Percentiles rank a stretch among this genome's conserved stretches.
Conservation (phyloP, 495 filamentous ascomycete genomes). For the Xylaria flabelliformis region DNA sequence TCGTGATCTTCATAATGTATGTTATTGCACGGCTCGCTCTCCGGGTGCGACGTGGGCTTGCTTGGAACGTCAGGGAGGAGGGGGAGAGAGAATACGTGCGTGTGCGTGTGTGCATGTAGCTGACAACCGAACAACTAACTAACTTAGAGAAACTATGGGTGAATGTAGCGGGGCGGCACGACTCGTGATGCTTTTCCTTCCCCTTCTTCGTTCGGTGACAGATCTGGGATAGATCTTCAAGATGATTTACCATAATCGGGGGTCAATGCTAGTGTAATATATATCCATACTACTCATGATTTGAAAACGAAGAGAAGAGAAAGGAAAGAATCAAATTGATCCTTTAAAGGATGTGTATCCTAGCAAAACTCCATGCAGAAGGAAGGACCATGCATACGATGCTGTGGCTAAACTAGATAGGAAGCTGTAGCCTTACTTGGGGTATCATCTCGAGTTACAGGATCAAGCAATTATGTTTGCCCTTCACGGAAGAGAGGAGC, state of each 20-base stretch:
- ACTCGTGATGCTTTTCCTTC: neutral
- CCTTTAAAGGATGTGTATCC: constrained; percentile 17
- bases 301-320: constrained; percentile 11
- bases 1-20: neutral
- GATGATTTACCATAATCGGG: neutral
- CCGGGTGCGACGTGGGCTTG: constrained; percentile 17
- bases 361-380: neutral
- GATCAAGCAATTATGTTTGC: neutral
- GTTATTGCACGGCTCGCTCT: constrained; percentile 2
- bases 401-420: neutral
- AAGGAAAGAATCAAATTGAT: neutral
- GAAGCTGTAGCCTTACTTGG: neutral
- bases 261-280: neutral
- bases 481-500: too few species aligned
- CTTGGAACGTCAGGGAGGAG: neutral
- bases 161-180: neutral
- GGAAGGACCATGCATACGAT: constrained; percentile 20
- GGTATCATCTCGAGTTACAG: neutral
- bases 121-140: neutral
- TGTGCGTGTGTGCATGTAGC: neutral
- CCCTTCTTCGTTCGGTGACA: neutral
- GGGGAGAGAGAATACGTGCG: neutral
- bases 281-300: neutral
- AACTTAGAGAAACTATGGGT: too few species aligned
- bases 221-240: neutral